A percentile compares a stretch with the other conserved stretches of the same genome.
Evolutionary conservation across 108 stramenopile species (phyloP).

Genomic region (Skeletonema marinoi): DNA sequence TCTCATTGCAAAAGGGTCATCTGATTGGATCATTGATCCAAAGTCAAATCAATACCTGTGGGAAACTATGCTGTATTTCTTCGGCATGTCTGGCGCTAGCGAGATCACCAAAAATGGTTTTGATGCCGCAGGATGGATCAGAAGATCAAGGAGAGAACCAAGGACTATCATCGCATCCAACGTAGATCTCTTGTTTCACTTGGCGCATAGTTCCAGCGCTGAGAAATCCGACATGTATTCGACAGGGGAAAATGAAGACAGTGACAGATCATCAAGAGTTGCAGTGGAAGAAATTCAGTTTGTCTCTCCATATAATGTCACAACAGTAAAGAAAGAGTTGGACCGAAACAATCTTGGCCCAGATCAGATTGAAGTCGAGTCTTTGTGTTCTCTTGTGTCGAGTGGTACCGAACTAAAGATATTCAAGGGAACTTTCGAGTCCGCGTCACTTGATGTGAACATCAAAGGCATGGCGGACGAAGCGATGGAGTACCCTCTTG

Average conservation of each 20-base stretch:
- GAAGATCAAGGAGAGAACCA: constrained; percentile 45
- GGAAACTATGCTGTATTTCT: constrained; percentile 89
- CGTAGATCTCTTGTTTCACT: constrained; percentile 75
- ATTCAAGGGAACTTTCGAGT: constrained; percentile 85
- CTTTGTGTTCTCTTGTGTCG: constrained; percentile 86
- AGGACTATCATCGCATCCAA: constrained; percentile 76
- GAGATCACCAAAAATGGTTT: constrained; percentile 51
- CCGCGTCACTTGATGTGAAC: constrained; percentile 80
- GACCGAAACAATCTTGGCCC: constrained; percentile 37
- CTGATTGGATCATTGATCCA: constrained; percentile 85
- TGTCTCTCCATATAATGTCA: constrained; percentile 62
- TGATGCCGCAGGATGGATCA: constrained; percentile 81
- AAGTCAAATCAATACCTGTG: constrained; percentile 60
- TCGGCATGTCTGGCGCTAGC: constrained; percentile 70
- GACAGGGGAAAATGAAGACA: neutral
- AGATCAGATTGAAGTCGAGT: constrained; percentile 67
- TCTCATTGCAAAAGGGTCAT: constrained; percentile 58
- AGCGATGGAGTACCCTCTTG: constrained; percentile 84
- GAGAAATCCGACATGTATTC: neutral
- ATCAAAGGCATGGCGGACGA: constrained; percentile 87
- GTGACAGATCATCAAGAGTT: neutral
- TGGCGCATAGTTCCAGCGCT: constrained; percentile 13
- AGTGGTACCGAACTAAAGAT: constrained; percentile 93
- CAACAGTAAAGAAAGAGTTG: constrained; percentile 35
- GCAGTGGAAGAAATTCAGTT: constrained; percentile 67